Conservation (phyloP, 345 rosid species). For the Aquilaria malaccensis region DNA sequence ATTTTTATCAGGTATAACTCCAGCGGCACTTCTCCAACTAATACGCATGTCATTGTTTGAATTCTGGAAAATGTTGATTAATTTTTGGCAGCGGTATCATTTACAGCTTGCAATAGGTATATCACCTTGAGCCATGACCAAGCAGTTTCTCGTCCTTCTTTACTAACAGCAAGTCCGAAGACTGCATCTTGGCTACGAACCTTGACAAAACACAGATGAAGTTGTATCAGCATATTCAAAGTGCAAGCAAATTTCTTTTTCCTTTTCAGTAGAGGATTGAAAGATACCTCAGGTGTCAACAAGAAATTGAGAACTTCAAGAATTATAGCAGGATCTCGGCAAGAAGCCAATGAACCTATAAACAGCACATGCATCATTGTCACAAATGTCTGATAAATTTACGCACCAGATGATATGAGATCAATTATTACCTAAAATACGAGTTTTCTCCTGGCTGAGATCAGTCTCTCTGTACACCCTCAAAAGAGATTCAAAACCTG, state of each 20-base stretch:
- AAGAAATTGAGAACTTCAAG: conserved; percentile 70
- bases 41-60: too few species aligned
- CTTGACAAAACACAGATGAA: conserved; percentile 23
- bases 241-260: too few species aligned
- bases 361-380: neutral
- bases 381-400: neutral
- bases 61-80: too few species aligned
- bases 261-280: neutral
- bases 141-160: conserved; percentile 90
- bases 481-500: conserved; percentile 70
- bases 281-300: conserved; percentile 66
- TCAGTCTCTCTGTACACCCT: conserved; percentile 89
- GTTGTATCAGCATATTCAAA: neutral
- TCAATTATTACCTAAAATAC: conserved; percentile 55
- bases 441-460: conserved; percentile 92
- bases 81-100: too few species aligned
- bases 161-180: conserved; percentile 58
- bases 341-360: conserved; percentile 69
- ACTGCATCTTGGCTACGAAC: conserved; percentile 90
- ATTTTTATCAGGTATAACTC: too few species aligned
- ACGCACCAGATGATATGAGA: conserved; percentile 2
- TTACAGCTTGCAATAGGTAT: neutral
- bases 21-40: too few species aligned
- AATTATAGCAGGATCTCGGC: conserved; percentile 53
- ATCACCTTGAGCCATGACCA: conserved; percentile 89